Evolutionary conservation across 352 stramenopile species (phyloP), one percentile per base, ranked within the genome.

Genomic region (Bremia lactucae): DNA sequence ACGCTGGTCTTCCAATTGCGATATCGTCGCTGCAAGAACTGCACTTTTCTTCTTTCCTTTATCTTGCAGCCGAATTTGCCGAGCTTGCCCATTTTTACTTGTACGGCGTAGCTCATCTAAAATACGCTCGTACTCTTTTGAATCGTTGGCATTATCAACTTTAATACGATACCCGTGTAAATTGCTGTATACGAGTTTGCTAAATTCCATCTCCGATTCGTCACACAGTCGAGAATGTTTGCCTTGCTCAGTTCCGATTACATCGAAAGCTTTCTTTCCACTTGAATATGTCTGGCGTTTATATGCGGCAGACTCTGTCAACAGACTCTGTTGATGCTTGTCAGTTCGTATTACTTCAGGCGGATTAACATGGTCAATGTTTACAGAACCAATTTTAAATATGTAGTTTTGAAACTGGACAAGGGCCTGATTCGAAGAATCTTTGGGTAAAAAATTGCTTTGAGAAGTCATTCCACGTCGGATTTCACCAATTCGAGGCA

Each of bases 161-260:
- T 45, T 67, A 40, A 93, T 88, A 3, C 80, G 74, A 40, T 86
- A 72, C 0, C 80, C 80, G 36, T 90, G 80, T 0, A 90, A 49
- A 18, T 90, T 90, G 46, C 80, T 93, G 51, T 87, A 93, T 16
- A 83, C 62, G 20, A 74, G 49, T 9, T 57, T 53, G 4, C 31
- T 48, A 2, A 33, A 36, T 22, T 49, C 42, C 4, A n/a, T 23
- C 13, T 55, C 52, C 0, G 25, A 43, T 0, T 49, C 33, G 25
- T 61, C 45, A 52, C 39, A 44, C 20, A 23, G 7, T 21, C 20
- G 13, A 7, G 16, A 49, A 18, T 13, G 59, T n/a, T 6, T 23
- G 15, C 29, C 24, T 4, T 49, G 18, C 0, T 37, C n/a, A 18
- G n/a, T n/a, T n/a, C n/a, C n/a, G n/a, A n/a, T n/a, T n/a, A n/a